These are phyloP conservation scores for Cerrena zonata DNA, from an alignment of 1,284 basidiomycete species.

Conservation along the genomic window DNA sequence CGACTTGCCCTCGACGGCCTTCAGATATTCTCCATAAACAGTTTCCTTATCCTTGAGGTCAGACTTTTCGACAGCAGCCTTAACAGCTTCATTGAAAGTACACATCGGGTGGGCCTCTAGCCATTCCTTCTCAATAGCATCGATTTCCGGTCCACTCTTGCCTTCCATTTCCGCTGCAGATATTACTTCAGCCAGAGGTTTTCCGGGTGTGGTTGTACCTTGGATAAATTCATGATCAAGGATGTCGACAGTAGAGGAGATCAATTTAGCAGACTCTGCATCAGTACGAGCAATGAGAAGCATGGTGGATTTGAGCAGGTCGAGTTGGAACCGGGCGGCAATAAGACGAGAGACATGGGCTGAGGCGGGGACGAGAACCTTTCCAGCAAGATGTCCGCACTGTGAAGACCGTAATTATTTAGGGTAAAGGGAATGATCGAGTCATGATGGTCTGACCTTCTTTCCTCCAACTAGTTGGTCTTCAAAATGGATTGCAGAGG, in stretches of 20 bases:
- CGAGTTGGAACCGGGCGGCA: constrained; percentile 81
- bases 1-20: constrained; percentile 62
- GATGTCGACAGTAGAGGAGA: constrained; percentile 79
- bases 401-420: constrained; percentile 20
- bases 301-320: constrained; percentile 83
- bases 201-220: constrained; percentile 53
- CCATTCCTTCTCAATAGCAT: constrained; percentile 77
- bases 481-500: constrained; percentile 84
- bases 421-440: constrained; percentile 1
- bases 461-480: constrained; percentile 90
- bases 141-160: constrained; percentile 64
- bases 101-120: constrained; percentile 64
- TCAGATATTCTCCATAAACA: constrained; percentile 56
- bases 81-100: constrained; percentile 79
- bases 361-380: constrained; percentile 85
- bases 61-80: constrained; percentile 46
- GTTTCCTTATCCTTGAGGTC: constrained; percentile 48
- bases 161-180: constrained; percentile 70
- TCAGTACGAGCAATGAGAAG: constrained; percentile 88
- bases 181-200: constrained; percentile 70
- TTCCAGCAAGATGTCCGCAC: constrained; percentile 91
- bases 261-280: constrained; percentile 82
- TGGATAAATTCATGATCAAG: constrained; percentile 74
- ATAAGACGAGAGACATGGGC: constrained; percentile 81
- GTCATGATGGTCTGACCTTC: constrained; percentile 42